Percentiles rank a stretch among this genome's conserved stretches.
phyloP scores from a whole-genome alignment of 805 yeast genomes.

The Lipomyces sp. region DNA sequence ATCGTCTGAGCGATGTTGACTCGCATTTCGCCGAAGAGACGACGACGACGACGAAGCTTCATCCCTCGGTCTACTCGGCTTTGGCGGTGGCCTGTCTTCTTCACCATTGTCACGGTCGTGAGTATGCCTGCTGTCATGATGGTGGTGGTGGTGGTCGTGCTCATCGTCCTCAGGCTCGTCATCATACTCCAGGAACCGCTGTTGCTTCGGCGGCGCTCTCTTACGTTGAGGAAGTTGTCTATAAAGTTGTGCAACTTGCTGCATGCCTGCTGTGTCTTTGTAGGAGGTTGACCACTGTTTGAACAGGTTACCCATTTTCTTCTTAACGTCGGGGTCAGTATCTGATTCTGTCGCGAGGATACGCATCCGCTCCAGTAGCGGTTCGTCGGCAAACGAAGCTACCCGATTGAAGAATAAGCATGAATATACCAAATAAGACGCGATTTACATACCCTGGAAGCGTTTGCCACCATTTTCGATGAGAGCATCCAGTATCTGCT shows the following conservation, averaged over 20 bases:
- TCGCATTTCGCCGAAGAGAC: conserved; percentile 3
- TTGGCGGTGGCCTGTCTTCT: conserved; percentile 14
- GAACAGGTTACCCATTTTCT: conserved; percentile 51
- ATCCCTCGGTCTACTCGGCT: conserved; percentile 22
- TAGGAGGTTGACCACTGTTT: conserved; percentile 66
- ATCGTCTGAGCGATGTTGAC: too few species aligned
- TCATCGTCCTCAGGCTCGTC: conserved; percentile 25
- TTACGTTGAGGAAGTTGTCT: conserved; percentile 43
- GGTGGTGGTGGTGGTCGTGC: conserved; percentile 17
- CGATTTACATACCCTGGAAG: conserved; percentile 30
- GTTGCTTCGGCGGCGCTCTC: conserved; percentile 30
- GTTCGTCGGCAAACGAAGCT: conserved; percentile 48
- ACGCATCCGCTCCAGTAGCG: conserved; percentile 60
- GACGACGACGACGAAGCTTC: background rate
- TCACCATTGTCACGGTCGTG: background rate
- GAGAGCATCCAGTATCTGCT: conserved; percentile 51
- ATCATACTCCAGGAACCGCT: conserved; percentile 23
- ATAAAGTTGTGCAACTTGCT: conserved; percentile 49
- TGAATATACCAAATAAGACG: background rate
- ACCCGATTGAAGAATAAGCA: background rate
- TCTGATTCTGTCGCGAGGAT: conserved; percentile 46
- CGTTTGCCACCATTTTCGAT: conserved; percentile 53
- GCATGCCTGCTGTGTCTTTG: conserved; percentile 48
- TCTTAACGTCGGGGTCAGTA: conserved; percentile 46
- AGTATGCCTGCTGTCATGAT: background rate